A percentile compares a stretch with the other conserved stretches of the same genome.
phyloP scores from a whole-genome alignment of 2,329 filamentous ascomycete genomes.

The Davidsoniella australis region DNA sequence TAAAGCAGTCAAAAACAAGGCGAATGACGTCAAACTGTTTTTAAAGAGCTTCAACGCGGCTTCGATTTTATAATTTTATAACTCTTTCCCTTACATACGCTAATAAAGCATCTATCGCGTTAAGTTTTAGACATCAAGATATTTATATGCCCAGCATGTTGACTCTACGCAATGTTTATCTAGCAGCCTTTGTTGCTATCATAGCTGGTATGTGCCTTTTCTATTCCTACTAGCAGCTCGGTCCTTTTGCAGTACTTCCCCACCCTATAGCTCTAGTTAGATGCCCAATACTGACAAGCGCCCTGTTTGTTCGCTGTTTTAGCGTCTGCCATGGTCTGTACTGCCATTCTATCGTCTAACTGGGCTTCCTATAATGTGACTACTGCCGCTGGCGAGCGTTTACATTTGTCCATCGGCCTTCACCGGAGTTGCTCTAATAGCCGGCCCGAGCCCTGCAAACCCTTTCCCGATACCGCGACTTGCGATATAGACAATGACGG shows the following conservation, averaged over 20 bases:
- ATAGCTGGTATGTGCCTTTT: slow-evolving; percentile 2
- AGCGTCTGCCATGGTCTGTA: slow-evolving; percentile 57
- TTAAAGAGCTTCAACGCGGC: too few relatives aligned
- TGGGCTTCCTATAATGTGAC: slow-evolving; percentile 52
- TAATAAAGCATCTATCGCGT: too few relatives aligned
- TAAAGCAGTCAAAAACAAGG: too few relatives aligned
- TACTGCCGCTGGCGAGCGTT: slow-evolving; percentile 27
- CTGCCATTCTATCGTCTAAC: slow-evolving; percentile 49
- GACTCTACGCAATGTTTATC: slow-evolving; percentile 4
- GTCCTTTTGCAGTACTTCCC: too few relatives aligned
- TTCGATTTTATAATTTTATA: too few relatives aligned
- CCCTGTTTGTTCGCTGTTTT: background rate
- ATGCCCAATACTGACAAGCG: background rate
- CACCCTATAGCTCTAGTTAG: too few relatives aligned
- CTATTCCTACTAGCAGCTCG: background rate
- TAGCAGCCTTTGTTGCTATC: slow-evolving; percentile 2
- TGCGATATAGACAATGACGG: slow-evolving; percentile 35
- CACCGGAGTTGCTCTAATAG: slow-evolving; percentile 63
- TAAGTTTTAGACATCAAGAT: too few relatives aligned
- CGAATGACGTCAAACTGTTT: too few relatives aligned
- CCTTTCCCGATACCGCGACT: slow-evolving; percentile 51
- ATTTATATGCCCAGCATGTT: background rate
- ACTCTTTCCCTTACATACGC: too few relatives aligned
- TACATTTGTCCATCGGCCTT: slow-evolving; percentile 53
- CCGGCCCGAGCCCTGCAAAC: slow-evolving; percentile 24